Conservation (phyloP, 495 filamentous ascomycete species). For the Cryomyces antarcticus region DNA sequence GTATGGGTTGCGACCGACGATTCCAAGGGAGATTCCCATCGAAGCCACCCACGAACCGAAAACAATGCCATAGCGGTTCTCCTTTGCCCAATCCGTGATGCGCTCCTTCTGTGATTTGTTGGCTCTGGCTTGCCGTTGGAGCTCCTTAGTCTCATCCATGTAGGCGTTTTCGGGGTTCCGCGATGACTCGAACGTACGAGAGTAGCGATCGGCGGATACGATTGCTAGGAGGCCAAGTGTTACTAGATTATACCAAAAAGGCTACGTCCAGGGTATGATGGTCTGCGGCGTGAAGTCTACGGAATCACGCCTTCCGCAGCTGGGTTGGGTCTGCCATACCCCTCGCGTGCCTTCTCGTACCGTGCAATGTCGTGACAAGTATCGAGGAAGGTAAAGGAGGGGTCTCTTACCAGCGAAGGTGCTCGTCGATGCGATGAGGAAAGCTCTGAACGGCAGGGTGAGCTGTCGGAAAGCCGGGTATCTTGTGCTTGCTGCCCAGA, state of each 20-base stretch:
- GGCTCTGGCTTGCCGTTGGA: constrained; percentile 27
- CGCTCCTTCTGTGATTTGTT: constrained; percentile 36
- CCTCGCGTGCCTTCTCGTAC: too few species aligned
- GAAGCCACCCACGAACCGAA: constrained; percentile 62
- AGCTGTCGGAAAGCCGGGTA: constrained; percentile 57
- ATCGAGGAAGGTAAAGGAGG: too few species aligned
- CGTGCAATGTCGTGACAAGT: too few species aligned
- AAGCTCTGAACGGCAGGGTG: constrained; percentile 72
- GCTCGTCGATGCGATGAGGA: constrained; percentile 63
- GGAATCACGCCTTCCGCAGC: neutral
- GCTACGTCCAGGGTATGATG: neutral
- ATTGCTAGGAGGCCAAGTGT: constrained; percentile 40
- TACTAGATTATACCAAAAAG: too few species aligned
- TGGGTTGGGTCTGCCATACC: too few species aligned
- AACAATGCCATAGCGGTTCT: constrained; percentile 83
- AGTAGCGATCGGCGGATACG: constrained; percentile 63
- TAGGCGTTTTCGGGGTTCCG: constrained; percentile 46
- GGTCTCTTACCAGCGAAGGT: constrained; percentile 61
- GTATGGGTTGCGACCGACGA: constrained; percentile 64
- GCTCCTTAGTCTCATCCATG: constrained; percentile 36
- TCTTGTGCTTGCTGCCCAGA: constrained; percentile 36
- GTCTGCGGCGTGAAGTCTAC: neutral
- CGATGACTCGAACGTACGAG: constrained; percentile 47
- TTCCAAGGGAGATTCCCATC: constrained; percentile 54
- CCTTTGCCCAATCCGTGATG: constrained; percentile 37